Evolutionary conservation across 495 filamentous ascomycete genomes (phyloP).

Genomic region (Terfezia boudieri): DNA sequence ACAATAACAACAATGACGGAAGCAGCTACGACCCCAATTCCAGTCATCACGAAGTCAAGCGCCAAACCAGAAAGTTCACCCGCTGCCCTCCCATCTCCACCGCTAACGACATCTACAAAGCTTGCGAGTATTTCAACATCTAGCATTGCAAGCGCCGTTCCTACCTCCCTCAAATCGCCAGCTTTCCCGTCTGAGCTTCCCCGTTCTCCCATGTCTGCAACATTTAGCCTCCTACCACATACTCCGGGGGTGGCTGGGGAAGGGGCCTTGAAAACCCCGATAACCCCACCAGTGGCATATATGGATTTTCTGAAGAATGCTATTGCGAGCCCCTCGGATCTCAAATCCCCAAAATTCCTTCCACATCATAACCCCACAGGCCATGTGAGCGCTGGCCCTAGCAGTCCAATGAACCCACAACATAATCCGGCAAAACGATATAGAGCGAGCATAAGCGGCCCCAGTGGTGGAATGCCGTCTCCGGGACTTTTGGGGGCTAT

Average conservation of each 20-base stretch:
- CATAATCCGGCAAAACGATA: not conserved
- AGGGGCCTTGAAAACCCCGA: slow-evolving; percentile 43
- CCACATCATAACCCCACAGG: not conserved
- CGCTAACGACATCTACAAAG: not conserved
- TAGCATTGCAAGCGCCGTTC: not conserved
- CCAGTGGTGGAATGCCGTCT: not conserved
- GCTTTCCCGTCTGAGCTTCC: slow-evolving; percentile 18
- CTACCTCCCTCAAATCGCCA: not conserved
- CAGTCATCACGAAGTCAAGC: not conserved
- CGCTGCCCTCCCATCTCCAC: not conserved
- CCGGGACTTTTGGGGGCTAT: not conserved
- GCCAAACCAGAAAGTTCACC: not conserved
- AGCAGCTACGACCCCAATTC: not conserved
- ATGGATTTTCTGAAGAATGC: slow-evolving; percentile 66
- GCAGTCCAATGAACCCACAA: not conserved
- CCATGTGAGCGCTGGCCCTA: not conserved
- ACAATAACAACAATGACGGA: not conserved
- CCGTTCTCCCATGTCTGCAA: slow-evolving; percentile 15
- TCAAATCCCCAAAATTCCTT: not conserved
- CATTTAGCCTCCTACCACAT: slow-evolving; percentile 4
- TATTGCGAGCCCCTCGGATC: not conserved
- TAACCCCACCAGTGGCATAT: slow-evolving; percentile 80
- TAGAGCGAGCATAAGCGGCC: not conserved
- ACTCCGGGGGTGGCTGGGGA: slow-evolving; percentile 6
- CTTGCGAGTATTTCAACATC: not conserved